Percentiles rank a stretch among this genome's conserved stretches.
These are phyloP conservation scores for Draba incana DNA, from an alignment of 345 rosid species.

Conservation along the genomic window DNA sequence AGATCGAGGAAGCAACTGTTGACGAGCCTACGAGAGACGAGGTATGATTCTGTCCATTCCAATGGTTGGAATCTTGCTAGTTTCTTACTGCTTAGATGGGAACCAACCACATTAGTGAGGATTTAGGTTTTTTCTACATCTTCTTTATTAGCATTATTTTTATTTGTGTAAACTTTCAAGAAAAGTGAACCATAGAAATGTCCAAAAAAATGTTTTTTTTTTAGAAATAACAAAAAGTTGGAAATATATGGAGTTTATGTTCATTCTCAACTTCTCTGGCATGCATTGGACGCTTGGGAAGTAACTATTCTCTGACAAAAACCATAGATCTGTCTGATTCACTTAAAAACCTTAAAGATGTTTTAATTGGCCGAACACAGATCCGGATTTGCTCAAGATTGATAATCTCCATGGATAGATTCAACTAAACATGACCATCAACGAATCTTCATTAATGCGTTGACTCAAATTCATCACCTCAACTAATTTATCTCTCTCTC, in stretches of 20 bases:
- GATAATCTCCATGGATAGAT: not conserved
- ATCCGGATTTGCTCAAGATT: not conserved
- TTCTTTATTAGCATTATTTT: not conserved
- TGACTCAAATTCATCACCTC: constrained; percentile 25
- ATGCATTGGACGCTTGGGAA: constrained; percentile 29
- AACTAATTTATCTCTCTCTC: constrained; percentile 11
- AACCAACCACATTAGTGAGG: constrained; percentile 9
- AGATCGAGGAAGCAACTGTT: constrained; percentile 45
- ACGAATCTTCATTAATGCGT: constrained; percentile 25
- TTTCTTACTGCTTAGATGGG: constrained; percentile 1
- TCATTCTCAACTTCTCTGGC: constrained; percentile 7
- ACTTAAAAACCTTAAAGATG: not conserved
- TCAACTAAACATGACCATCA: constrained; percentile 15
- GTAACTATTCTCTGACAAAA: constrained; percentile 21
- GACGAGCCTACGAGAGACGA: constrained; percentile 36
- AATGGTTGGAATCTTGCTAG: constrained; percentile 3
- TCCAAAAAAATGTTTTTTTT: not conserved
- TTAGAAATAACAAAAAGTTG: not conserved
- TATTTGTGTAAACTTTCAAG: not conserved
- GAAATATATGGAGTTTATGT: constrained; percentile 1
- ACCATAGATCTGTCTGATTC: constrained; percentile 14
- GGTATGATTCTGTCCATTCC: constrained; percentile 18
- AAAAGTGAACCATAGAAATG: not conserved
- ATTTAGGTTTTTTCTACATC: not conserved
- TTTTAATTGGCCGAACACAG: not conserved